A percentile compares a stretch with the other conserved stretches of the same genome.
phyloP scores from a whole-genome alignment of 352 stramenopile genomes.

The Elongisporangium prolatum region DNA sequence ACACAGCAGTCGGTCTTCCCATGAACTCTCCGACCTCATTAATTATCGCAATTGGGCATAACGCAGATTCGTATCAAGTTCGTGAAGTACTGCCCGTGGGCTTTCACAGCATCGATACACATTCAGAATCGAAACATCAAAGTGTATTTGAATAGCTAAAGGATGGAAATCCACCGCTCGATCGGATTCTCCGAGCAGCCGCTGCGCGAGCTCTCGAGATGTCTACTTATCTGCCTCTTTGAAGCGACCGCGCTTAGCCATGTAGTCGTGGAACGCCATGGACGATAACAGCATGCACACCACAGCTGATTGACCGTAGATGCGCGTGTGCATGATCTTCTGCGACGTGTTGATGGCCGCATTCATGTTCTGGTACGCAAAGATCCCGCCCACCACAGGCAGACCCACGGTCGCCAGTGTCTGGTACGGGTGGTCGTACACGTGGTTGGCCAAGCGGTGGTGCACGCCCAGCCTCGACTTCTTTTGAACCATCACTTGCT shows the following conservation, averaged over 20 bases:
- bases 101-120: no score
- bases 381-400: slow-evolving; percentile 71
- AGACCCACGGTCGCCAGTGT: slow-evolving; percentile 44
- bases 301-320: slow-evolving; percentile 74
- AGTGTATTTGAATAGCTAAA: no score
- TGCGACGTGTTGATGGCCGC: slow-evolving; percentile 64
- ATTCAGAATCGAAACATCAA: no score
- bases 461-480: slow-evolving; percentile 40
- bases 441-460: slow-evolving; percentile 61
- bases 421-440: slow-evolving; percentile 82
- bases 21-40: no score
- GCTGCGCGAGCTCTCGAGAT: no score
- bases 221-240: slow-evolving; percentile 24
- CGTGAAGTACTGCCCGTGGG: no score
- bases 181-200: no score
- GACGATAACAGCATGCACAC: slow-evolving; percentile 67
- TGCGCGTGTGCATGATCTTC: slow-evolving; percentile 85
- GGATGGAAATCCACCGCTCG: no score
- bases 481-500: slow-evolving; percentile 32
- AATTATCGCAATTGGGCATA: no score
- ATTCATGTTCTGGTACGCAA: slow-evolving; percentile 63
- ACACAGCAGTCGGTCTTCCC: no score
- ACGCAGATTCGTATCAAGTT: no score
- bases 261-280: slow-evolving; percentile 86
- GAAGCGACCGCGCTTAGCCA: slow-evolving; percentile 65